A percentile compares a stretch with the other conserved stretches of the same genome.
These are phyloP conservation scores for Naumovozyma castellii DNA, from an alignment of 805 yeast species.

Conservation along the genomic window DNA sequence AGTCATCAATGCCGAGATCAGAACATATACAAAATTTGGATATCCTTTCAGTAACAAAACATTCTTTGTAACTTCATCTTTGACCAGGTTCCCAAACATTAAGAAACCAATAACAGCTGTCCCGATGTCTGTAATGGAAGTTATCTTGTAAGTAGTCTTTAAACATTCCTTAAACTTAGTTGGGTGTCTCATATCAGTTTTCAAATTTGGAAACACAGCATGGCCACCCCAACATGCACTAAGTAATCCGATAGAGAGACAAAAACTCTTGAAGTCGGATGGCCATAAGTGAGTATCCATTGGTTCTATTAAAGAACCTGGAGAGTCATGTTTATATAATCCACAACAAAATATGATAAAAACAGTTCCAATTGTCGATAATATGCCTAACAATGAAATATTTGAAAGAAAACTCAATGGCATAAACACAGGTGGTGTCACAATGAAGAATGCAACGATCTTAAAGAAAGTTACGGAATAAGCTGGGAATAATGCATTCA, in stretches of 20 bases:
- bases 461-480: conserved; percentile 51
- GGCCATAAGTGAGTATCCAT: conserved; percentile 68
- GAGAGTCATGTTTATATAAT: conserved; percentile 44
- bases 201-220: conserved; percentile 67
- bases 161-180: conserved; percentile 45
- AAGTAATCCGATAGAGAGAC: conserved; percentile 55
- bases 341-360: conserved; percentile 54
- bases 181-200: conserved; percentile 64
- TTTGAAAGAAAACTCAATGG: conserved; percentile 68
- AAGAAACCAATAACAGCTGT: conserved; percentile 62
- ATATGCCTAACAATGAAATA: conserved; percentile 59
- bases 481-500: conserved; percentile 55
- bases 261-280: conserved; percentile 36
- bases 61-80: conserved; percentile 72
- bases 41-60: conserved; percentile 58
- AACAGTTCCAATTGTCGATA: conserved; percentile 60
- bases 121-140: conserved; percentile 48
- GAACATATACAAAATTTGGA: conserved; percentile 50
- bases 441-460: conserved; percentile 52
- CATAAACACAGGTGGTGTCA: conserved; percentile 74
- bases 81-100: conserved; percentile 66
- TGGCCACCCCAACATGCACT: conserved; percentile 85
- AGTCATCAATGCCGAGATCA: conserved; percentile 64
- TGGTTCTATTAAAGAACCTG: conserved; percentile 64
- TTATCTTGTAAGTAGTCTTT: conserved; percentile 48